Base-by-base conservation (phyloP, 2,329 filamentous ascomycete species). In the Aspergillus texensis region DNA sequence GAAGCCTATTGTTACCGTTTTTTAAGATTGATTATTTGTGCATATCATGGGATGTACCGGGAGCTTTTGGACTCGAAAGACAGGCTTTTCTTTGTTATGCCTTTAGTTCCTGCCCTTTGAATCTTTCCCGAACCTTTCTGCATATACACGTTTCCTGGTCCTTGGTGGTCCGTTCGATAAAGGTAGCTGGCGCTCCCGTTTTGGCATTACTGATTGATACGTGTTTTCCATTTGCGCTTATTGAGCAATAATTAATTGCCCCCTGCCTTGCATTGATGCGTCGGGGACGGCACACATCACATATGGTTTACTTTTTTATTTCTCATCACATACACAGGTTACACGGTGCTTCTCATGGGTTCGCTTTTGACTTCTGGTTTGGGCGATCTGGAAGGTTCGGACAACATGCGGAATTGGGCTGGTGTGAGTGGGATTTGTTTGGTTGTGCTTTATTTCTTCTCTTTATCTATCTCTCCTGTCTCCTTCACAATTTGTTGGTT, bases 131-230 rank as follows among this genome's bases (percentile, higher is more conserved):
- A 65, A 53, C 58, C 45, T 57, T 43, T 45, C 28, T 67, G 63
- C 68, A 71, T 72, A 70, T 71, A 71, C 48, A 57, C 65, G 63
- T 65, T 61, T 61, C 55, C 62, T 63, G 32, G 54, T 58, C 50
- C 56, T 41, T 62, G 53, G 64, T 68, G 62, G 62, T 68, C 62
- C 60, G 58, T 58, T 67, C 63, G 61, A 72, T 71, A 70, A 62
- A 72, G 69, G 67, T 65, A 69, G 60, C 68, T 61, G 68, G 70
- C 67, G 70, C 68, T 68, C 62, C 53, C 46, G 21, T 64, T 70
- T 67, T 69, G 65, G 64, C 58, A 60, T 66, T 58, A 39, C 66
- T 64, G 65, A 68, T 67, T 68, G 64, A 63, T 63, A 64, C 62
- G 57, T 64, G 59, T 61, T 58, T 54, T 68, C 21, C 34, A 58